Evolutionary conservation across 1,284 basidiomycete species (phyloP).

Genomic region (Mycosarcoma mackinlayi): DNA sequence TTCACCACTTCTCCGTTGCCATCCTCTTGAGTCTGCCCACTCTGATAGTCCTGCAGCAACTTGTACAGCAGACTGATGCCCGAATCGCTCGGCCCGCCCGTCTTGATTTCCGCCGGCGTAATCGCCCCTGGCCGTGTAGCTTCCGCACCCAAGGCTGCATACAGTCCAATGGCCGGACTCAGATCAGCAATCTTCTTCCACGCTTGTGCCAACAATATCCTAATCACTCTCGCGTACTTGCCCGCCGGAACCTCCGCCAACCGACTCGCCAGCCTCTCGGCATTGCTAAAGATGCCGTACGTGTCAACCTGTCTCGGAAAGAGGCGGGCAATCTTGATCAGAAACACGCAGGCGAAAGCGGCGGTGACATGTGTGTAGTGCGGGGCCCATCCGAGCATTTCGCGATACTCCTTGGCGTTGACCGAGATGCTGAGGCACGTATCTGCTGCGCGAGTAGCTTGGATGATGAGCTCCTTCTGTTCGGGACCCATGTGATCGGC

Average conservation of each 20-base stretch:
- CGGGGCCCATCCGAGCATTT: slow-evolving; percentile 85
- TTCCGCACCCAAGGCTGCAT: slow-evolving; percentile 47
- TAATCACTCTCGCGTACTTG: slow-evolving; percentile 48
- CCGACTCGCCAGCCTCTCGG: slow-evolving; percentile 83
- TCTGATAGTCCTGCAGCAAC: slow-evolving; percentile 46
- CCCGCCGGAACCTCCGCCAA: slow-evolving; percentile 82
- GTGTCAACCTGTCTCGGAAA: slow-evolving; percentile 84
- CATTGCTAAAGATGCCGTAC: slow-evolving; percentile 78
- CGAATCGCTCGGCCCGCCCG: slow-evolving; percentile 44
- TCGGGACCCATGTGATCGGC: slow-evolving; percentile 96
- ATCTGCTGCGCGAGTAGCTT: slow-evolving; percentile 89
- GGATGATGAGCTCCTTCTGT: slow-evolving; percentile 90
- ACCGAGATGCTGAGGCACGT: slow-evolving; percentile 84
- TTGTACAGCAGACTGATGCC: slow-evolving; percentile 50
- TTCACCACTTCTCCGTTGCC: not conserved
- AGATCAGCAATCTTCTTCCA: slow-evolving; percentile 55
- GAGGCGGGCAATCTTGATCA: slow-evolving; percentile 88
- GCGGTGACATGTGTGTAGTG: slow-evolving; percentile 91
- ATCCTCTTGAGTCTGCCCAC: slow-evolving; percentile 19
- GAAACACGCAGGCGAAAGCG: slow-evolving; percentile 89
- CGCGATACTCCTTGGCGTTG: slow-evolving; percentile 79
- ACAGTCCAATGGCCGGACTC: slow-evolving; percentile 46
- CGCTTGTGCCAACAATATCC: slow-evolving; percentile 43
- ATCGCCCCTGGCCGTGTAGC: slow-evolving; percentile 45
- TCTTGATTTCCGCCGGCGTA: slow-evolving; percentile 51